Conservation (phyloP, 352 stramenopile species). For the Stramenopiles sp. region DNA sequence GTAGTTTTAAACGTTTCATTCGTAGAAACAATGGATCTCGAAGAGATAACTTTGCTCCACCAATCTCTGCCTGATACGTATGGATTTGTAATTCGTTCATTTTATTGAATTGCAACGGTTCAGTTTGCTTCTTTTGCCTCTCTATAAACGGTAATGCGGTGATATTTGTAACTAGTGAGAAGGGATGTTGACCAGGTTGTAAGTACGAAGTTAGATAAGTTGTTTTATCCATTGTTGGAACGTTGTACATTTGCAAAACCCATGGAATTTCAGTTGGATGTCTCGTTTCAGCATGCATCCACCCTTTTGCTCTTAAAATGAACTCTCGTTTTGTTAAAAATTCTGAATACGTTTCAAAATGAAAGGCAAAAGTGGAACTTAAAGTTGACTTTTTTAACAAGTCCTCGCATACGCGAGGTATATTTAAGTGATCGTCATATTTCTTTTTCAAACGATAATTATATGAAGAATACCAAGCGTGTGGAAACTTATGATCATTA, state of each 20-base stretch:
- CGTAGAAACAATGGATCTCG: not conserved
- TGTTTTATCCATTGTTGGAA: not conserved
- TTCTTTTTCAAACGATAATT: not conserved
- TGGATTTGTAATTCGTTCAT: not conserved
- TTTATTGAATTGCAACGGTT: not conserved
- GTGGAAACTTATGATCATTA: constrained; percentile 1
- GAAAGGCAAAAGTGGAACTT: not conserved
- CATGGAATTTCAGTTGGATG: not conserved
- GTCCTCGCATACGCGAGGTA: not conserved
- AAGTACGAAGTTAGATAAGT: not conserved
- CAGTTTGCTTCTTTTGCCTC: not conserved
- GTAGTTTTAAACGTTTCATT: not conserved
- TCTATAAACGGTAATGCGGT: not conserved
- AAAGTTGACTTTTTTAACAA: not conserved
- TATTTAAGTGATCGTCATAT: not conserved
- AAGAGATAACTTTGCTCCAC: not conserved
- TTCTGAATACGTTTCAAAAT: not conserved
- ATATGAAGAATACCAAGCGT: not conserved
- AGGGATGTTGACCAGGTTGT: not conserved
- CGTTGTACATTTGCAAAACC: not conserved
- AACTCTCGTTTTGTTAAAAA: not conserved
- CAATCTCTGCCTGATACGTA: not conserved
- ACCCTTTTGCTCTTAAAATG: not conserved
- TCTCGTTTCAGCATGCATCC: not conserved
- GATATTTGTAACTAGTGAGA: not conserved